Base-by-base conservation (phyloP, 2,329 filamentous ascomycete genomes). In the Endothia cerciana region DNA sequence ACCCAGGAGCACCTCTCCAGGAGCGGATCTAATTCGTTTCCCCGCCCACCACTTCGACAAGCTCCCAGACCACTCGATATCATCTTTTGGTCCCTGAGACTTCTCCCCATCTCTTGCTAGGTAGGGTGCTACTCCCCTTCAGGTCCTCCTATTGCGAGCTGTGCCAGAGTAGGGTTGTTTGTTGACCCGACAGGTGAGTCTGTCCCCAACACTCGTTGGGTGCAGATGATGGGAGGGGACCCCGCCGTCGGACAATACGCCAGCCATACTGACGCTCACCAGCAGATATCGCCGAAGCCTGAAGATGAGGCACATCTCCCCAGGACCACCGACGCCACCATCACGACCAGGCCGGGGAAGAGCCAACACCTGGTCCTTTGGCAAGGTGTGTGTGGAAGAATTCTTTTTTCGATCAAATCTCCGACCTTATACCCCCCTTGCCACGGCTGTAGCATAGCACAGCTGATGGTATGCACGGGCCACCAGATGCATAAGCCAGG, bases 321-420 rank as follows among this genome's bases (percentile, higher is more conserved):
- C 67, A 56, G 67, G 65, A 19, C 67, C 65, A 15, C 67, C 67
- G 47, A 58, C 60, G 17, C 67, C 40, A 40, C 58, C 55, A 25
- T 28, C 56, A 2, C 58, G 60, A 40, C 49, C 36, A 4, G 62
- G 67, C 36, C 64, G 67, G 19, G 62, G 38, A n/a, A 59, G 67
- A 61, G 65, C 67, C 22, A 63, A 67, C 7, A 69, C 67, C 38
- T 69, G 62, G 62, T 69, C 67, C 3, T 69, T 69, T 51, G 57
- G 67, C 56, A 67, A 69, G 59, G 67, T 67, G 6, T 3, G 67
- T 64, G 33, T 28, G 7, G 3, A 43, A 59, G 15, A 41, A 6
- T 15, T 28, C 47, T 36, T 59, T 36, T 65, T 67, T 45, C 30
- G 30, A 3, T n/a, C 6, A 15, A 28, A 40, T 33, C 41, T 33